Base-by-base conservation (phyloP, 176 grass and related monocot genomes). In the Bonia amplexicaulis region DNA sequence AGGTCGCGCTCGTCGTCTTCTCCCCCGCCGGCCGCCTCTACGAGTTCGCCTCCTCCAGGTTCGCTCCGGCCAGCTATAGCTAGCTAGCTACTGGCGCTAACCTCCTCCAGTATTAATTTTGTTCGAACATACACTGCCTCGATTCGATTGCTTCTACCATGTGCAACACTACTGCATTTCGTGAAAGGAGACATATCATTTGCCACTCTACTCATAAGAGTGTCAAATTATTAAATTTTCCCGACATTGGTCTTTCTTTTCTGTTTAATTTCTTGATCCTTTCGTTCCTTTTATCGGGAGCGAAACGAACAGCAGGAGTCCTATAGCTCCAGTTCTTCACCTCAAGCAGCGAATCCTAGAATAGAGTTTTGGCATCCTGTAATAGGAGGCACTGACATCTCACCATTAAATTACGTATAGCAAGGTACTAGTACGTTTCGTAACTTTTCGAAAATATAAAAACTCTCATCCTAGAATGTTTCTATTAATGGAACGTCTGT, bases 1-100 rank as follows among this genome's bases (percentile, higher is more conserved):
- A 80, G 66, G 84, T 86, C 67, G 76, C 44, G 15, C 84, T 86
- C 15, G 5, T 86, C 67, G 76, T 86, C 76, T 86, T 86, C 84
- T 86, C 76, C 44, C 76, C 84, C 33, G 75, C 76, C 66, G 84
- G 66, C 54, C 77, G 77, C 75, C 76, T 86, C 66, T 80, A 72
- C 76, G 66, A 86, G 54, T 86, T 63, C 76, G 76, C 77, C 55
- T 80, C 76, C 84, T 80, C 78, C 62, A 66, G 60, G 60, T 63
- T 63, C 60, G 60, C 25, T 17, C 16, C 16, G 6, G 49, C 58
- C n/a, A 61, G 22, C 22, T 59, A n/a, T 59, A 59, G 22, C 57
- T 59, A 23, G 22, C 52, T 19, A 16, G 52, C 53, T 59, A 12
- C 22, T 11, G 22, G 19, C 2, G 53, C 5, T 20, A 20, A 54